Base-by-base conservation (phyloP, 2,329 filamentous ascomycete genomes). In the Elsinoe arachidis region DNA sequence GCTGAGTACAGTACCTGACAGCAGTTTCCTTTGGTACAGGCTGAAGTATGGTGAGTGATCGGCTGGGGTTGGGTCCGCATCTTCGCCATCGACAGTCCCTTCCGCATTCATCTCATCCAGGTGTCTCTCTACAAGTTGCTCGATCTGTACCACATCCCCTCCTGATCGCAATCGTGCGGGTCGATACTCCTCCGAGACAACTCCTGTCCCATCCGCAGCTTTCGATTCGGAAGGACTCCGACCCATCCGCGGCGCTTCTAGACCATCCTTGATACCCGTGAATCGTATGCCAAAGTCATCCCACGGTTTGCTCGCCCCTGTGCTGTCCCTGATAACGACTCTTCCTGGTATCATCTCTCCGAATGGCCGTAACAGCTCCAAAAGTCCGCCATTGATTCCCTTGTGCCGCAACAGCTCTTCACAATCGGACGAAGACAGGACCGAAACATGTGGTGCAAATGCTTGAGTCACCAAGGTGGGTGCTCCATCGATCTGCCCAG, bases 281-380 rank as follows among this genome's bases (percentile, higher is more conserved):
- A 99, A 96, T 57, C 90, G 86, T 58, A 99, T 80, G 1, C 89
- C 86, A 71, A 90, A 99, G 69, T 97, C 90, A 57, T 96, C 92
- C 75, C 87, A 92, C 38, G 83, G 81, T 67, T 84, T 84, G 68
- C 90, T 91, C 43, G 86, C 82, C 7, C 93, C 92, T 63, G 88
- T 84, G 68, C 91, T 96, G 72, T 99, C 93, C 65, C 93, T 79
- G 57, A 97, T 86, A 2, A 88, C 88, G 54, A 99, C 86, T 67
- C 93, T 95, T 30, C 93, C 93, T 52, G 86, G 82, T 0, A 97
- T 80, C 14, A 80, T 82, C 72, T 99, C 93, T 30, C 93, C 93
- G 74, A 95, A 99, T 0, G 93, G 92, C 53, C 92, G 80, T 57
- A 99, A 74, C 21, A 99, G 75, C 70, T 95, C 88, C 76, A 90